Evolutionary conservation across 805 yeast genomes (phyloP), one percentile per base, ranked within the genome.

Genomic region (Schwanniomyces polymorphus): DNA sequence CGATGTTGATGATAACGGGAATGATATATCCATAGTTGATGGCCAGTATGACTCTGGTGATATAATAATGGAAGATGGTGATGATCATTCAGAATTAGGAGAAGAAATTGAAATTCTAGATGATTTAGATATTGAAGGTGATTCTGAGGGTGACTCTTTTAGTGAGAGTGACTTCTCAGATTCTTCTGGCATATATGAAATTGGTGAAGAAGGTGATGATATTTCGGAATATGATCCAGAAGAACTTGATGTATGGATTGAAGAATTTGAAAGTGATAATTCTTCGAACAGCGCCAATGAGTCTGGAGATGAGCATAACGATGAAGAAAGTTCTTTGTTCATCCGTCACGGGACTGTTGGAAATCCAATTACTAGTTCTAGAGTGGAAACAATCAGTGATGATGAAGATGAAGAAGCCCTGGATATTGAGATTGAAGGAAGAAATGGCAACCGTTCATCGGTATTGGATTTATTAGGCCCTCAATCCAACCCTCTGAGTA

Each of bases 241-340:
- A 33, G 75, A 68, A 40, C 57, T 70, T 12, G 75, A 70, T 47
- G 70, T 68, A 3, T 71, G 76, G 76, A 60, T 70, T 37, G 73
- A 68, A 46, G 72, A 65, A 29, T 65, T 72, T 46, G 70, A 63
- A 27, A 70, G 27, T 37, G 39, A 61, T 28, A 61, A 51, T 25
- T 44, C 50, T 12, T 42, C 48, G 1, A 39, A 38, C 38, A 61
- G 53, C 10, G 54, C 54, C 7, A 61, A 50, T 10, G 49, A 42
- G 8, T 53, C 48, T 7, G 57, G 47, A 2, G 63, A 49, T 5
- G 58, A 43, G 11, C 57, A 53, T 17, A 57, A 54, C 5, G 49
- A 41, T 5, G 55, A 42, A 9, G 54, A 49, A 21, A 39, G 45
- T 14, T 31, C 38, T 27, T 27, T 37, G 12, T 11, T 23, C 34